phyloP scores from a whole-genome alignment of 2,329 filamentous ascomycete species.

The Fusarium sp. region DNA sequence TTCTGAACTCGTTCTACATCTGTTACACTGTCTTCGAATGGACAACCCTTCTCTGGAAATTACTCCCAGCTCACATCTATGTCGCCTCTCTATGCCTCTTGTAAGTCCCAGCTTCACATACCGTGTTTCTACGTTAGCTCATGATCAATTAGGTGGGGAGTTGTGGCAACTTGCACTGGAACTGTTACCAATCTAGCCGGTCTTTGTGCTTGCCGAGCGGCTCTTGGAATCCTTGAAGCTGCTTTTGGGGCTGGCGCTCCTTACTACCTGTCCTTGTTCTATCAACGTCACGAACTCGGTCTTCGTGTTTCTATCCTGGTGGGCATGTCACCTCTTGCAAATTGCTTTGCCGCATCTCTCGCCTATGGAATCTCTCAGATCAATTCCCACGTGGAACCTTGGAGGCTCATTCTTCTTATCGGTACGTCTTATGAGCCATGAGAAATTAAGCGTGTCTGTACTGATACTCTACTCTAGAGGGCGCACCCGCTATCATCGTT shows the following conservation, averaged over 20 bases:
- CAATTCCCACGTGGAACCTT: conserved; percentile 16
- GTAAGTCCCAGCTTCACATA: background rate
- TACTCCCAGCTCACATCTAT: conserved; percentile 27
- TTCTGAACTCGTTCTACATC: conserved; percentile 37
- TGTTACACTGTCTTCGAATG: conserved; percentile 31
- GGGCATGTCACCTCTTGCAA: conserved; percentile 24
- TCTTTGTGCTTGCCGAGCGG: conserved; percentile 8
- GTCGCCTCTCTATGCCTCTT: conserved; percentile 22
- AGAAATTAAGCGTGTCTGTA: background rate
- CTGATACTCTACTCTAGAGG: background rate
- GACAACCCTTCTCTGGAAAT: conserved; percentile 32
- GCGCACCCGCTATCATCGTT: conserved; percentile 14
- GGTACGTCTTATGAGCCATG: background rate
- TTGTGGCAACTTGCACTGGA: conserved; percentile 27
- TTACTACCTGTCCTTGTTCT: conserved; percentile 25
- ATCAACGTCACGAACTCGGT: conserved; percentile 22
- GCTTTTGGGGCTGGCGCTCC: conserved; percentile 32
- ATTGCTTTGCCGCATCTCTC: conserved; percentile 23
- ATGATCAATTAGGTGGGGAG: conserved; percentile 19
- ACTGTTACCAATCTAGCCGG: conserved; percentile 12
- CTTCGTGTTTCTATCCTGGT: conserved; percentile 21
- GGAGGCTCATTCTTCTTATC: conserved; percentile 15
- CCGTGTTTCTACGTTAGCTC: too few relatives aligned
- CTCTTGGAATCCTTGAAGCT: conserved; percentile 29
- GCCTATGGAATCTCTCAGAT: conserved; percentile 27